phyloP scores from a whole-genome alignment of 306 rosid genomes.

The Cucumis hystrix region DNA sequence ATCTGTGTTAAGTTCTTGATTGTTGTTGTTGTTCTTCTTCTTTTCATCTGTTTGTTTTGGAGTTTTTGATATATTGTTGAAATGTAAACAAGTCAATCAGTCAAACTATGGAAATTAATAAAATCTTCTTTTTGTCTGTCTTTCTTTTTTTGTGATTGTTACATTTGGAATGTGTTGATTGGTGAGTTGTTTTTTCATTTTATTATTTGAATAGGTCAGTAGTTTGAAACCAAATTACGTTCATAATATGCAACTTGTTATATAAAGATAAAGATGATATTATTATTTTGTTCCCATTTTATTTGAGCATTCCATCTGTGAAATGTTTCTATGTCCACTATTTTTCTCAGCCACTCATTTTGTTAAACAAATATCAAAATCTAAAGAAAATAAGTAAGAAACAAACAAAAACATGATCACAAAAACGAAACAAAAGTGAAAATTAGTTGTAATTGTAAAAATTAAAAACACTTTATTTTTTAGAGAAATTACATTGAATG shows the following conservation, averaged over 20 bases:
- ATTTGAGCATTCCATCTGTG: not conserved
- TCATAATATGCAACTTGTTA: not conserved
- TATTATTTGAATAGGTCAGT: not conserved
- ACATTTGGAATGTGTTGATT: too few species aligned
- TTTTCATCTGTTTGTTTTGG: not conserved
- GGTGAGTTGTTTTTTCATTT: not conserved
- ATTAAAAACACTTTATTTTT: too few species aligned
- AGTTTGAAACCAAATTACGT: not conserved
- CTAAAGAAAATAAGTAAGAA: too few species aligned
- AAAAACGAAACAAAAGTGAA: not conserved
- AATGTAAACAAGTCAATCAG: not conserved
- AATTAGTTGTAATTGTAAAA: not conserved
- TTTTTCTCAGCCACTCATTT: constrained; percentile 1
- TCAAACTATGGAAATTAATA: not conserved
- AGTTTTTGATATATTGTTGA: not conserved
- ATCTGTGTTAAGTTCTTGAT: not conserved
- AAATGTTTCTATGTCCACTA: not conserved
- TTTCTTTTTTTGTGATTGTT: too few species aligned
- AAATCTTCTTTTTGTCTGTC: not conserved
- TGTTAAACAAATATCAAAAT: not conserved
- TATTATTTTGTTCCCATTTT: not conserved
- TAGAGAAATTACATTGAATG: too few species aligned
- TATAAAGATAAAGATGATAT: not conserved
- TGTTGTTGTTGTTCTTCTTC: not conserved
- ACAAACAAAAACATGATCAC: not conserved